These are phyloP conservation scores for Vaccinium myrtillus DNA, from an alignment of 148 eudicot species.

Conservation along the genomic window DNA sequence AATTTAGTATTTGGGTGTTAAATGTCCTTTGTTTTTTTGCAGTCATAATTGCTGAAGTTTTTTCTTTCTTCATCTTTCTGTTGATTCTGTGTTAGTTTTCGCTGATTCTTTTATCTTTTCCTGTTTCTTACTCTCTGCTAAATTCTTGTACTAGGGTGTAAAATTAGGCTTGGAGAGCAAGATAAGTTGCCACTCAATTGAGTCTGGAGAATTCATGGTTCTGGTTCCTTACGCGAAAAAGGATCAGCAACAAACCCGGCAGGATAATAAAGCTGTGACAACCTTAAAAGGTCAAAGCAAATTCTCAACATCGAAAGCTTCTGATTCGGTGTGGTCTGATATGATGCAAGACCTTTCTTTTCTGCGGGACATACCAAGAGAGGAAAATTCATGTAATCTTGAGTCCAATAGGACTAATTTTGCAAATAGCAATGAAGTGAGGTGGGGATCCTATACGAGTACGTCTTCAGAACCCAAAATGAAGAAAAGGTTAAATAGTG, in stretches of 20 bases:
- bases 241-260: slow-evolving; percentile 32
- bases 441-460: neutral
- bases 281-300: slow-evolving; percentile 22
- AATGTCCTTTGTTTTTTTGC: neutral
- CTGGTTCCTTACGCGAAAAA: slow-evolving; percentile 74
- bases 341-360: slow-evolving; percentile 67
- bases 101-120: neutral
- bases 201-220: slow-evolving; percentile 57
- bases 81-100: neutral
- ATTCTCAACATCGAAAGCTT: slow-evolving; percentile 32
- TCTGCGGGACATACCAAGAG: slow-evolving; percentile 24
- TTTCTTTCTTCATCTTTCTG: neutral
- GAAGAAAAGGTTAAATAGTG: slow-evolving; percentile 29
- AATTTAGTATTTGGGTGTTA: neutral
- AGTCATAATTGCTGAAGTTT: neutral
- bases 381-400: slow-evolving; percentile 27
- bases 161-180: slow-evolving; percentile 43
- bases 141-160: slow-evolving; percentile 20
- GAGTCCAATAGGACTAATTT: slow-evolving; percentile 9
- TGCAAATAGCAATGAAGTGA: slow-evolving; percentile 17
- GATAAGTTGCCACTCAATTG: slow-evolving; percentile 41
- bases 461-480: slow-evolving; percentile 28
- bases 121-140: slow-evolving; percentile 2
- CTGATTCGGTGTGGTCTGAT: slow-evolving; percentile 62
- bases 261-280: slow-evolving; percentile 27